These are phyloP conservation scores for Neoboletus brunneissimus DNA, from an alignment of 768 basidiomycete genomes.

Conservation along the genomic window DNA sequence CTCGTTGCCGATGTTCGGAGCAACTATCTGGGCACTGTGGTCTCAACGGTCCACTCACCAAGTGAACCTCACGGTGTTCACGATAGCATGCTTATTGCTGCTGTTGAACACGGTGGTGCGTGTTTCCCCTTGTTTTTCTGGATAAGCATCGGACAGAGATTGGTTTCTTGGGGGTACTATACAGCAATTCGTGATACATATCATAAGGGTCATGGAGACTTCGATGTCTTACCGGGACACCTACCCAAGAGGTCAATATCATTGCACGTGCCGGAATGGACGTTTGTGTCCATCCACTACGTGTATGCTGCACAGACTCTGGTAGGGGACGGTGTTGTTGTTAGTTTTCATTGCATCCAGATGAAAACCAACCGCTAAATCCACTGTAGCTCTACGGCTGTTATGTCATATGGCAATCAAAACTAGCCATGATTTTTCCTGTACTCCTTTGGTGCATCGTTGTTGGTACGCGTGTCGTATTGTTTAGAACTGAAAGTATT, in stretches of 20 bases:
- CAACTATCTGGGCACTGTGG: neutral
- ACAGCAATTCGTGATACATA: neutral
- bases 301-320: neutral
- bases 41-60: neutral
- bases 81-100: neutral
- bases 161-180: neutral
- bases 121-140: neutral
- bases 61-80: neutral
- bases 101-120: neutral
- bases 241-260: no score
- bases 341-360: neutral
- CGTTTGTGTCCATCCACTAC: neutral
- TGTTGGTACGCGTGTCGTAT: neutral
- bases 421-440: neutral
- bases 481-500: neutral
- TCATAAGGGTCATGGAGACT: no score
- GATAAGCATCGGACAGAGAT: neutral
- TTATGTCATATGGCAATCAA: neutral
- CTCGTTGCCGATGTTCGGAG: neutral
- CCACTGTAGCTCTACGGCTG: neutral
- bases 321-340: neutral
- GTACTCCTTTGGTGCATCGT: neutral
- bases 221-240: no score
- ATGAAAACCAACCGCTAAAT: neutral
- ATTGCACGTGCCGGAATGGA: neutral